Percentiles rank a stretch among this genome's conserved stretches.
These are phyloP conservation scores for Guillardia theta DNA, from an alignment of 78 protist genomes.

Conservation along the genomic window DNA sequence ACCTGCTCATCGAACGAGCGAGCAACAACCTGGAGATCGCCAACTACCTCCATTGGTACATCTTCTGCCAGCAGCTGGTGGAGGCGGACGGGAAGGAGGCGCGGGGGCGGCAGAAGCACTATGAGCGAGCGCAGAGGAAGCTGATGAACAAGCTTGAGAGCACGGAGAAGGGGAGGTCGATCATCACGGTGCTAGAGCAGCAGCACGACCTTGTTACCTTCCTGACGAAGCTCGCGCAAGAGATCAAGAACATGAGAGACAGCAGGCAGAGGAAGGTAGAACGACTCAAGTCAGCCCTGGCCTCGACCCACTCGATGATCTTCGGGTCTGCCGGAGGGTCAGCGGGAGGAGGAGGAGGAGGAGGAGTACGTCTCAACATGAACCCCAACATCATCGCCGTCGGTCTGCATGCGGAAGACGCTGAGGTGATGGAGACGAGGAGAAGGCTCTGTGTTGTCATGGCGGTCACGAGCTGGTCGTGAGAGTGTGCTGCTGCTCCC, in stretches of 20 bases:
- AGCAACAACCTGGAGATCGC: background rate
- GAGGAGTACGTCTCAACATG: background rate
- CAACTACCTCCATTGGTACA: constrained; percentile 4
- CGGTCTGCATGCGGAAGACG: background rate
- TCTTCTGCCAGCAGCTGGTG: constrained; percentile 32
- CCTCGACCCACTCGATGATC: background rate
- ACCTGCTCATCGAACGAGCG: background rate
- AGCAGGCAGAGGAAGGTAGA: background rate
- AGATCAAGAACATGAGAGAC: background rate
- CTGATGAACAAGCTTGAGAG: background rate
- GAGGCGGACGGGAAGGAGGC: background rate
- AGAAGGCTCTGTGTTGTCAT: no score
- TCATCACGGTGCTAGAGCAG: background rate
- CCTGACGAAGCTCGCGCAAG: constrained; percentile 33
- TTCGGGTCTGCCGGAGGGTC: background rate
- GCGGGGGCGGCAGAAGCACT: background rate
- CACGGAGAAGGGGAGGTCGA: background rate
- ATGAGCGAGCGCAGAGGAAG: background rate
- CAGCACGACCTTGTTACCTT: background rate
- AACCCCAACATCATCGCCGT: background rate
- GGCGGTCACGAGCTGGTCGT: background rate
- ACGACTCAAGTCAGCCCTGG: background rate
- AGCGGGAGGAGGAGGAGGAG: no score
- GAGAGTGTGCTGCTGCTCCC: background rate
- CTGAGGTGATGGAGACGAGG: no score